Base-by-base conservation (phyloP, 164 flowering plant species). In the Cinnamomum chago region DNA sequence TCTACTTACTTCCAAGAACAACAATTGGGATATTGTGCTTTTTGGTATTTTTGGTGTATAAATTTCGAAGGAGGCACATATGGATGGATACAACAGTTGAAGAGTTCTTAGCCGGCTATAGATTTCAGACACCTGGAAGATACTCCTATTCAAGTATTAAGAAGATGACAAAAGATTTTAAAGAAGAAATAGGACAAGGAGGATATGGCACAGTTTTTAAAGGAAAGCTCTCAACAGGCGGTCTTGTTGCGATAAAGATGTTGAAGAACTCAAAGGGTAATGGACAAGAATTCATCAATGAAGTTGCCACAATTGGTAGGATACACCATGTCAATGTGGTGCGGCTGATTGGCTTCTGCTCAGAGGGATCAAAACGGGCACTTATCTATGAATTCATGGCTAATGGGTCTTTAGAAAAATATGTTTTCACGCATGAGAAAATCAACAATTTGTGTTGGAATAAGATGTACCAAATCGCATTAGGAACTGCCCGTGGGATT, bases 161-260 rank as follows among this genome's bases (percentile, higher is more conserved):
- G 71, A 84, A 70, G 65, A 84, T 85, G 65, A 84, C 87, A 4
- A 76, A 76, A 4, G 73, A 78, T 35, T 84, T 85, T 72, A 72
- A 75, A 55, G 73, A 79, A 6, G 80, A 83, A 76, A 40, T 85
- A 51, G 86, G 88, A 2, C 70, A 81, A 80, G 90, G 87, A 67
- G 88, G 84, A 1, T 87, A 72, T 78, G 90, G 86, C 9, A 10
- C 67, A 17, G 90, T 87, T 0, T 87, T 72, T 72, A 82, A 80
- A 78, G 90, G 90, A 47, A 76, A 78, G 68, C 76, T 81, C 15
- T 55, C 3, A 6, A 77, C 78, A 72, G 85, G 86, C 2, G 35
- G 73, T 23, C 64, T 66, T 5, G 85, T 85, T 1, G 88, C 88
- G 14, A 83, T 85, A 15, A 87, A 87, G 75, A 70, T 85, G 1